Percentiles rank a stretch among this genome's conserved stretches.
Conservation (phyloP, 164 flowering plant species). For the Magnolia kwangsiensis region DNA sequence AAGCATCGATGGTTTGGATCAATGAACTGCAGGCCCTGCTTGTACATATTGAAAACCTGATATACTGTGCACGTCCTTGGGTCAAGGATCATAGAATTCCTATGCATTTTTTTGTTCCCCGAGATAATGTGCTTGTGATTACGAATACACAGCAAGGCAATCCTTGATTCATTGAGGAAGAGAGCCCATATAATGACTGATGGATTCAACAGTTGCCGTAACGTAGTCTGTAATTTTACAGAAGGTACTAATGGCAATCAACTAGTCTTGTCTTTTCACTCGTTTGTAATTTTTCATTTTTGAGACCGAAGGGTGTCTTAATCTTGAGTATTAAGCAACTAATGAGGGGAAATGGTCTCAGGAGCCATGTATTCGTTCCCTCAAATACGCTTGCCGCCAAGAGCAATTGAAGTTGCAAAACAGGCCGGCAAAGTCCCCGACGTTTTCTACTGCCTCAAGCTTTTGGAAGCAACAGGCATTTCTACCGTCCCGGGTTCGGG, state of each 20-base stretch:
- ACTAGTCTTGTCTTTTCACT: neutral
- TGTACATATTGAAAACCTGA: no score
- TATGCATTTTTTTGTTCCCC: no score
- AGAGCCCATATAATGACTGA: slow-evolving; percentile 94
- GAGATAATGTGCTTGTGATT: neutral
- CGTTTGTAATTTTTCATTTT: slow-evolving; percentile 3
- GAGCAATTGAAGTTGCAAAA: slow-evolving; percentile 83
- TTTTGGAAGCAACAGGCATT: slow-evolving; percentile 96
- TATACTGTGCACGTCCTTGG: no score
- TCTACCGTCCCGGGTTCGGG: slow-evolving; percentile 99
- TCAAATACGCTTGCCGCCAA: slow-evolving; percentile 88
- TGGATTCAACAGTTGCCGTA: slow-evolving; percentile 97
- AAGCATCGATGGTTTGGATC: no score
- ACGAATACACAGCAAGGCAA: slow-evolving; percentile 65
- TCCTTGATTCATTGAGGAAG: slow-evolving; percentile 82
- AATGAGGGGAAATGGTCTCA: slow-evolving; percentile 26
- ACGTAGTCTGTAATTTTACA: slow-evolving; percentile 93
- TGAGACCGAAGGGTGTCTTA: neutral
- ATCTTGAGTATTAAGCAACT: neutral
- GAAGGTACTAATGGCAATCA: slow-evolving; percentile 52
- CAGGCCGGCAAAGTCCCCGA: slow-evolving; percentile 84
- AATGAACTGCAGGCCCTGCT: no score
- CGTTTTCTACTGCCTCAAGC: slow-evolving; percentile 94
- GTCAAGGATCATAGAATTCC: no score
- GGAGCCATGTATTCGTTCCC: slow-evolving; percentile 99